phyloP scores from a whole-genome alignment of 2,329 filamentous ascomycete genomes.

The Echinosphaeria canescens region DNA sequence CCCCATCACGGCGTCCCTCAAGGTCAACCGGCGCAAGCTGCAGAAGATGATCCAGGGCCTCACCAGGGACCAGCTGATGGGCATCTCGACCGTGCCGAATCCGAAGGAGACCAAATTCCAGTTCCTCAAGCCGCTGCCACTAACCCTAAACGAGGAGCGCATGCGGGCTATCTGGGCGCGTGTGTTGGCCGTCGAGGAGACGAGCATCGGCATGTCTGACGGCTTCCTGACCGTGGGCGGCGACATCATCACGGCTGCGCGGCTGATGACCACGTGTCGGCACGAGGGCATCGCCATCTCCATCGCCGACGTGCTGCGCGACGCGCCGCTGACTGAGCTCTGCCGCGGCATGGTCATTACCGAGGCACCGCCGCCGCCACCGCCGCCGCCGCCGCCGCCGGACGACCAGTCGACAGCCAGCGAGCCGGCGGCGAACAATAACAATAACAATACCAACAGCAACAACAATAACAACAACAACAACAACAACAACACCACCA shows the following conservation, averaged over 20 bases:
- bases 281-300: slow-evolving; percentile 16
- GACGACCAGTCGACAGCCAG: slow-evolving; percentile 2
- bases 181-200: slow-evolving; percentile 16
- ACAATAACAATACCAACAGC: too few relatives aligned
- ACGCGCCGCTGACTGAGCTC: slow-evolving; percentile 19
- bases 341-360: slow-evolving; percentile 12
- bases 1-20: slow-evolving; percentile 24
- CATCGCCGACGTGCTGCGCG: slow-evolving; percentile 18
- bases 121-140: slow-evolving; percentile 19
- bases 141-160: slow-evolving; percentile 21
- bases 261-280: slow-evolving; percentile 21
- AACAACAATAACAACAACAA: too few relatives aligned
- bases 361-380: slow-evolving; percentile 4
- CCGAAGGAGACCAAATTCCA: too few relatives aligned
- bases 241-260: slow-evolving; percentile 18
- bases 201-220: slow-evolving; percentile 17
- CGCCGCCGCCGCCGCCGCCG: slow-evolving; percentile 1
- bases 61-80: slow-evolving; percentile 18
- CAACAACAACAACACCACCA: too few relatives aligned
- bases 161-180: slow-evolving; percentile 25
- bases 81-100: slow-evolving; percentile 15
- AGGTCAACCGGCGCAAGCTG: slow-evolving; percentile 24
- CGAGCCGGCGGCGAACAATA: slow-evolving; percentile 1
- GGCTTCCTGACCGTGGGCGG: slow-evolving; percentile 24
- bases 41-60: slow-evolving; percentile 19